Evolutionary conservation across 2,329 filamentous ascomycete species (phyloP).

Genomic region (Xylariaceae sp.): DNA sequence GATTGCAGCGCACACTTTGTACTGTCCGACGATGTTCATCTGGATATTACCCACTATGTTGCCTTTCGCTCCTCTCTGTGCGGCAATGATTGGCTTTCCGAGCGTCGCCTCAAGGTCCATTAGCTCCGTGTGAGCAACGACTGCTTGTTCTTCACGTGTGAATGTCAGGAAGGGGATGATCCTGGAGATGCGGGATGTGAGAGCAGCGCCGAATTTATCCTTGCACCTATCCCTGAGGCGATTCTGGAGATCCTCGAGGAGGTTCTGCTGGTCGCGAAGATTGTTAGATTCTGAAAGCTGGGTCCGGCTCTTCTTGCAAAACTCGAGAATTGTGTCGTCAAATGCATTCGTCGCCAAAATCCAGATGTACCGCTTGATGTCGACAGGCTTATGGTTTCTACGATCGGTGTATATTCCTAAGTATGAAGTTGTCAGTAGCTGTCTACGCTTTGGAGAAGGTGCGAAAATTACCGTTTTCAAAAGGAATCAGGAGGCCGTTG

Average conservation of each 20-base stretch:
- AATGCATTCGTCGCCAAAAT: conserved; percentile 45
- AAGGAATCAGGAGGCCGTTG: conserved; percentile 40
- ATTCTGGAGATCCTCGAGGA: conserved; percentile 14
- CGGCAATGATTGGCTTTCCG: conserved; percentile 27
- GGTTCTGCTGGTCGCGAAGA: conserved; percentile 5
- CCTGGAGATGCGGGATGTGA: conserved; percentile 39
- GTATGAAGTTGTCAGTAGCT: background rate
- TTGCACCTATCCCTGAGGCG: conserved; percentile 13
- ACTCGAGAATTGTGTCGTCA: conserved; percentile 37
- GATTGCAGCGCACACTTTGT: conserved; percentile 29
- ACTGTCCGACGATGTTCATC: conserved; percentile 28
- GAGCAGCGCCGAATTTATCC: conserved; percentile 26
- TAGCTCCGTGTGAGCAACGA: conserved; percentile 41
- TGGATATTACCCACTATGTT: conserved; percentile 32
- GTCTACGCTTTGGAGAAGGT: background rate
- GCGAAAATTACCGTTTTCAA: conserved; percentile 37
- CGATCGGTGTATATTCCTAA: conserved; percentile 38
- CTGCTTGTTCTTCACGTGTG: conserved; percentile 28
- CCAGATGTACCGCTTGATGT: conserved; percentile 45
- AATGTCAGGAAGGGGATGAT: conserved; percentile 26
- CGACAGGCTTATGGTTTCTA: conserved; percentile 29
- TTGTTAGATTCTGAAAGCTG: conserved; percentile 8
- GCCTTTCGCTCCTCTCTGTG: conserved; percentile 24
- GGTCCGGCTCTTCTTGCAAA: conserved; percentile 25
- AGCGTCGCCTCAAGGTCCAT: conserved; percentile 30